A percentile compares a stretch with the other conserved stretches of the same genome.
Conservation (phyloP, 148 eudicot genomes). For the Hydrangea macrophylla region DNA sequence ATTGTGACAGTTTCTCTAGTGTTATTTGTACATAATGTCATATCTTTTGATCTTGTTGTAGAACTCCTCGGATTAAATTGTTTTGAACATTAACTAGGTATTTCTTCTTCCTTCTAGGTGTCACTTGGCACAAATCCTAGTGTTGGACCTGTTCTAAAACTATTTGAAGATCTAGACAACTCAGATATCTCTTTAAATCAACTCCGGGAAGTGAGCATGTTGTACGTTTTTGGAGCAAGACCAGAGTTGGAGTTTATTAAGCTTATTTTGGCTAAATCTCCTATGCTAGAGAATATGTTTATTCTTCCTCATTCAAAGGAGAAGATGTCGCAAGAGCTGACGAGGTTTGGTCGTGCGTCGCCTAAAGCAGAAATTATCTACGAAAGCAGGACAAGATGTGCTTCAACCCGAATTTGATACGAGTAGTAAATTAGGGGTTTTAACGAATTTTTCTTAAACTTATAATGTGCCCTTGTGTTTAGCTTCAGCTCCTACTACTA, state of each 20-base stretch:
- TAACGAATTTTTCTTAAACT: too few relatives aligned
- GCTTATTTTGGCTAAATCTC: constrained; percentile 10
- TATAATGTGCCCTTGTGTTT: too few relatives aligned
- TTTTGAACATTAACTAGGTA: too few relatives aligned
- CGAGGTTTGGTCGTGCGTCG: neutral
- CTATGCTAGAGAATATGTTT: constrained; percentile 1
- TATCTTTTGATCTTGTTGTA: neutral
- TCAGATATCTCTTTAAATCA: constrained; percentile 1
- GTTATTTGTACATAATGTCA: neutral
- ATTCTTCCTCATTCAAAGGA: neutral
- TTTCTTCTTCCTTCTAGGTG: neutral
- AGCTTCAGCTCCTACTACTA: too few relatives aligned
- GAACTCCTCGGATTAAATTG: neutral
- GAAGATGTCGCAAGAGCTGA: neutral
- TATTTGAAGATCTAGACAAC: neutral
- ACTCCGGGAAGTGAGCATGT: constrained; percentile 5
- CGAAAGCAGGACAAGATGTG: too few relatives aligned
- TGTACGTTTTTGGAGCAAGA: neutral
- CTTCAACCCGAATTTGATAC: too few relatives aligned
- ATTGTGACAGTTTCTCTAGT: neutral
- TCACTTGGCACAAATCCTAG: neutral
- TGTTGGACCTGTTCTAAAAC: neutral
- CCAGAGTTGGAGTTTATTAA: neutral
- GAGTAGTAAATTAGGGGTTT: too few relatives aligned
- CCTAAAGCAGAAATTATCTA: neutral